Evolutionary conservation across 2,329 filamentous ascomycete species (phyloP), one percentile per base, ranked within the genome.

Genomic region (Ophiocordyceps unilateralis): DNA sequence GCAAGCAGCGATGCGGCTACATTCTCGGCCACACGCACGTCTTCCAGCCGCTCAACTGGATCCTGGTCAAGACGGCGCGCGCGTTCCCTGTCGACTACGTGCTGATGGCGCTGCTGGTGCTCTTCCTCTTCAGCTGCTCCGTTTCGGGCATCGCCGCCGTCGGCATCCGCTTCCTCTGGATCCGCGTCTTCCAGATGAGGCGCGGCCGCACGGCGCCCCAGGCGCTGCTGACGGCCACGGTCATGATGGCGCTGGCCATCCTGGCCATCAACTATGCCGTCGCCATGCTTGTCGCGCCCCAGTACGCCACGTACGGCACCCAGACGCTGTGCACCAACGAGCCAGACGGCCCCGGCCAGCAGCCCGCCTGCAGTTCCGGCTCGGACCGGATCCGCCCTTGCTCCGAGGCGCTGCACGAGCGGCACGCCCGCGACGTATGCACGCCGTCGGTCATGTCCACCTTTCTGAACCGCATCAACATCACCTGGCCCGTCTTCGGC

Each of bases 401-500:
- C 64, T 85, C 83, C 11, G 88, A 95, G 59, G 67, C 77, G 9
- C 74, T 80, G 5, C 68, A 77, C 28, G 79, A 83, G 50, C 68
- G 70, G n/a, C 70, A 73, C n/a, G 83, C 86, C 3, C 75, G 75
- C 50, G 72, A 79, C 46, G 80, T 93, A 20, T 98, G 91, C 69
- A 96, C 88, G 1, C 87, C 91, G 0, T 89, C 81, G 20, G 79
- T 95, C 32, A 83, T 88, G 58, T 91, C 84, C 46, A 94, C 85
- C 0, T 93, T 98, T 62, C 70, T 98, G 49, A 95, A 96, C 61
- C 79, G 88, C 39, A 76, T 95, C 47, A 88, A 84, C 20, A 74
- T 94, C 55, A 94, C 93, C 57, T 98, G 91, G 72, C 88, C 91
- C 6, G 86, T 95, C 57, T 93, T 98, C 55, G 91, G 91, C 11